Evolutionary conservation across 805 yeast genomes (phyloP).

Genomic region (Barnettozyma salicaria): DNA sequence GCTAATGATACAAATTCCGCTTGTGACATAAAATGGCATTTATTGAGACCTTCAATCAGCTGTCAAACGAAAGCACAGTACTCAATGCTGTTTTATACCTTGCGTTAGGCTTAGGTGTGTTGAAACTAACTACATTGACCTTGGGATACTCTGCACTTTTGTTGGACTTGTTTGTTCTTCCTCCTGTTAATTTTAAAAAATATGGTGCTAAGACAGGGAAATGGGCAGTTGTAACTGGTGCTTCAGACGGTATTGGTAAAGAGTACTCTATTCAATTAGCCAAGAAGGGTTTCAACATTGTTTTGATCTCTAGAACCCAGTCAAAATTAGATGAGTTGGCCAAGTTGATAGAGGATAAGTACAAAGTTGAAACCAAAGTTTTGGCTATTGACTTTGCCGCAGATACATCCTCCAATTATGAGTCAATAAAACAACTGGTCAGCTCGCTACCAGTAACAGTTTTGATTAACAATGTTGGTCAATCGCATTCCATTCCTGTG

Average conservation of each 20-base stretch:
- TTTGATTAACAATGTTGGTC: slow-evolving; percentile 89
- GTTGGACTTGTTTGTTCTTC: slow-evolving; percentile 58
- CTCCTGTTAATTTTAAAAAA: slow-evolving; percentile 49
- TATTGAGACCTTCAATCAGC: slow-evolving; percentile 9
- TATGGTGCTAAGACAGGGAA: slow-evolving; percentile 70
- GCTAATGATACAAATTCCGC: neutral
- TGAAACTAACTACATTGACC: slow-evolving; percentile 45
- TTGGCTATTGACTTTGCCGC: slow-evolving; percentile 75
- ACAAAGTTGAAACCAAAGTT: slow-evolving; percentile 54
- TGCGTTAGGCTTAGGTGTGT: slow-evolving; percentile 55
- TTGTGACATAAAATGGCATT: slow-evolving; percentile 12
- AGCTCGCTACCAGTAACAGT: slow-evolving; percentile 58
- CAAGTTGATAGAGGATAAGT: slow-evolving; percentile 52
- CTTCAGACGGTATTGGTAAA: slow-evolving; percentile 96
- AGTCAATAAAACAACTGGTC: slow-evolving; percentile 39
- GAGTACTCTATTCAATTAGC: slow-evolving; percentile 88
- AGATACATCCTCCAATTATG: slow-evolving; percentile 55
- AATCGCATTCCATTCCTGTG: slow-evolving; percentile 90
- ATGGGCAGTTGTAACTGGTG: slow-evolving; percentile 97
- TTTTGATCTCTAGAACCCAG: slow-evolving; percentile 78
- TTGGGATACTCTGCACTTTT: slow-evolving; percentile 49
- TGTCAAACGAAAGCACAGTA: slow-evolving; percentile 8
- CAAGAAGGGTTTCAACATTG: slow-evolving; percentile 71
- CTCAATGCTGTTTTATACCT: slow-evolving; percentile 29
- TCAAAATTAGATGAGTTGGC: slow-evolving; percentile 67